phyloP scores from a whole-genome alignment of 2,329 filamentous ascomycete genomes.

The Dactylellina sp. region DNA sequence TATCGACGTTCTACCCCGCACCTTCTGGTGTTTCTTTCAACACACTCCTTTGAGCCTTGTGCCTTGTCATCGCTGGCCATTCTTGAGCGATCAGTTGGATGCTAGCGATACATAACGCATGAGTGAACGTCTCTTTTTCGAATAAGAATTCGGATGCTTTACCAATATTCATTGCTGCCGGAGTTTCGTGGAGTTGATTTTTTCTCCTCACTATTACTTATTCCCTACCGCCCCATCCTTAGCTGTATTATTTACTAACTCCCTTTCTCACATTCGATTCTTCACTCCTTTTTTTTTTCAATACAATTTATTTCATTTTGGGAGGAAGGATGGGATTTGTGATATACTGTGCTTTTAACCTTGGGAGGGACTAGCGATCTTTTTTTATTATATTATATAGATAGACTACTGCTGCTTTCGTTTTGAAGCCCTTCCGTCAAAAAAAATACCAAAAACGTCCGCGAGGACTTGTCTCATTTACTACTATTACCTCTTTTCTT shows the following conservation, averaged over 20 bases:
- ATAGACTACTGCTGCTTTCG: slow-evolving; percentile 42
- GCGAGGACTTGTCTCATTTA: slow-evolving; percentile 35
- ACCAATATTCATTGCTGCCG: slow-evolving; percentile 56
- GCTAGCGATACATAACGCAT: slow-evolving; percentile 9
- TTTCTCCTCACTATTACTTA: slow-evolving; percentile 12
- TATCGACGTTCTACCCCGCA: slow-evolving; percentile 47
- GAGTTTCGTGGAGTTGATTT: slow-evolving; percentile 51
- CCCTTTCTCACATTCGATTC: slow-evolving; percentile 1
- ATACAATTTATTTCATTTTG: slow-evolving; percentile 31
- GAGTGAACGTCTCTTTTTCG: slow-evolving; percentile 40
- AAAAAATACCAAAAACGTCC: slow-evolving; percentile 39
- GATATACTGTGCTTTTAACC: slow-evolving; percentile 34
- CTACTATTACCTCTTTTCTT: slow-evolving; percentile 10
- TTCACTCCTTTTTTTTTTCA: slow-evolving; percentile 9
- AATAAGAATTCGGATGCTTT: slow-evolving; percentile 53
- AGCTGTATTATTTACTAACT: slow-evolving; percentile 52
- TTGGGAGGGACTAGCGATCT: slow-evolving; percentile 56
- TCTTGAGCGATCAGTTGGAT: slow-evolving; percentile 19
- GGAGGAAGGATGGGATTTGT: slow-evolving; percentile 41
- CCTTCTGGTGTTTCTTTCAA: slow-evolving; percentile 24
- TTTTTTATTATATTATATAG: slow-evolving; percentile 50
- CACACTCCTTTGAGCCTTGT: slow-evolving; percentile 34
- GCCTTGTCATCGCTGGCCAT: background rate
- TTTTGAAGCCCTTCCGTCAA: slow-evolving; percentile 28
- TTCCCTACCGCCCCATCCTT: background rate